Evolutionary conservation across 2,329 filamentous ascomycete species (phyloP).

Genomic region (Paraphoma sp.): DNA sequence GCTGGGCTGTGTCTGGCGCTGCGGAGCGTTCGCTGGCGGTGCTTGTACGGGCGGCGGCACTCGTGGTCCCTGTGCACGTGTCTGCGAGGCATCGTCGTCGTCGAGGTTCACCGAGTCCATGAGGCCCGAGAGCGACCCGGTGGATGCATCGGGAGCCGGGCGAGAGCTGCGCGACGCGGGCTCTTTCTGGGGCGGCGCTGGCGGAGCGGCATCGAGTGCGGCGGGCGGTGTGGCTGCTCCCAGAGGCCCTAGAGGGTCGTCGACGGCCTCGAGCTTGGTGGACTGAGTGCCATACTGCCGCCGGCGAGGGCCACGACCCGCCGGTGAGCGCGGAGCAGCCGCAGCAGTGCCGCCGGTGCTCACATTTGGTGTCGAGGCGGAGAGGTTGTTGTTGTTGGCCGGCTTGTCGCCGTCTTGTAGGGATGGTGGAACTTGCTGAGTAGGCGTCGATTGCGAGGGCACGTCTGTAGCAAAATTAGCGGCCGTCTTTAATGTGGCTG

Average conservation of each 20-base stretch:
- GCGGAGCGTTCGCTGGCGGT: conserved; percentile 53
- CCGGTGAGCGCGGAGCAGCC: conserved; percentile 55
- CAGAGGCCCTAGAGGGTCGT: conserved; percentile 77
- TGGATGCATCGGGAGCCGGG: conserved; percentile 61
- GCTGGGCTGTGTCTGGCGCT: conserved; percentile 71
- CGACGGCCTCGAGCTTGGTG: conserved; percentile 79
- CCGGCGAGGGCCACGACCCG: conserved; percentile 58
- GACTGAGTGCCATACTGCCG: conserved; percentile 74
- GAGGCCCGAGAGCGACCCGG: conserved; percentile 58
- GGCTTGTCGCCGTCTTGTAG: conserved; percentile 38
- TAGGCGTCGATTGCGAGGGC: conserved; percentile 53
- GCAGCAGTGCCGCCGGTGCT: conserved; percentile 44
- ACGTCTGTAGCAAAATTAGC: conserved; percentile 50
- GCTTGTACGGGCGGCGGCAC: conserved; percentile 69
- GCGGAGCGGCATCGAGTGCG: conserved; percentile 67
- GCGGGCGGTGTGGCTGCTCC: conserved; percentile 67
- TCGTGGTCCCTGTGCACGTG: conserved; percentile 60
- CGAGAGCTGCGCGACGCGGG: conserved; percentile 55
- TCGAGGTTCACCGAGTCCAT: conserved; percentile 75
- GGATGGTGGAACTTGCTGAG: conserved; percentile 49
- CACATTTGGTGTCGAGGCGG: conserved; percentile 23
- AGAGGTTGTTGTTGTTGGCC: conserved; percentile 28
- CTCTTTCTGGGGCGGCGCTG: conserved; percentile 70
- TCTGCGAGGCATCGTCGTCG: conserved; percentile 63
- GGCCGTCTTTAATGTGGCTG: not conserved